Evolutionary conservation across 345 rosid species (phyloP).

Genomic region (Gossypioides kirkii): DNA sequence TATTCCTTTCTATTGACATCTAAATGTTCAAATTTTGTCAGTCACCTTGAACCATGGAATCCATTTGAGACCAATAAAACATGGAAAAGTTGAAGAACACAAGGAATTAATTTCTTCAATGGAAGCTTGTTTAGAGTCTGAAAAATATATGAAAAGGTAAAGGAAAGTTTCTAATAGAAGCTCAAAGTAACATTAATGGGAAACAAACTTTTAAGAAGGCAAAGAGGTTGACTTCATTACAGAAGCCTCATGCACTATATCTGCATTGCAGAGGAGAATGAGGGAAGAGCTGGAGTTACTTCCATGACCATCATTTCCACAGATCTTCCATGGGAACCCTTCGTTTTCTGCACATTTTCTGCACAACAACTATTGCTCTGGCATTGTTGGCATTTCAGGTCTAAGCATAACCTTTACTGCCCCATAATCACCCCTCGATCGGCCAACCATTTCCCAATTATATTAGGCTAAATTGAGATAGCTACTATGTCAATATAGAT

Average conservation of each 20-base stretch:
- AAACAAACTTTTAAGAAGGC: not conserved
- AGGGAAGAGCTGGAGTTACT: not conserved
- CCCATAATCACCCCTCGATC: conserved; percentile 75
- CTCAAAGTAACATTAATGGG: not conserved
- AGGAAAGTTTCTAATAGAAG: not conserved
- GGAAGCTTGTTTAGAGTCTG: no score
- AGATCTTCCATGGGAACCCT: conserved; percentile 92
- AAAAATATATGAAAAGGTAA: not conserved
- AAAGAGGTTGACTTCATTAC: not conserved
- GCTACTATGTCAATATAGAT: no score
- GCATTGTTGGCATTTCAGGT: conserved; percentile 86
- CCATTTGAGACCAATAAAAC: no score
- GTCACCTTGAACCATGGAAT: no score
- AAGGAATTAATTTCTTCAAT: no score
- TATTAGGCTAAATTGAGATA: not conserved
- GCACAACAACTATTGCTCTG: conserved; percentile 72
- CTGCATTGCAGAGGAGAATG: not conserved
- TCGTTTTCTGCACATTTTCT: conserved; percentile 75
- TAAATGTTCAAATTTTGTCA: no score
- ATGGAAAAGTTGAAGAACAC: no score
- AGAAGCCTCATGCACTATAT: no score
- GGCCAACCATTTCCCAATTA: conserved; percentile 24
- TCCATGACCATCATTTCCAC: conserved; percentile 50
- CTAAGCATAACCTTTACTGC: conserved; percentile 94
- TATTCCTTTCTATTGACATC: no score